phyloP scores from a whole-genome alignment of 2,329 filamentous ascomycete genomes.

The Emmonsiellopsis sp. region DNA sequence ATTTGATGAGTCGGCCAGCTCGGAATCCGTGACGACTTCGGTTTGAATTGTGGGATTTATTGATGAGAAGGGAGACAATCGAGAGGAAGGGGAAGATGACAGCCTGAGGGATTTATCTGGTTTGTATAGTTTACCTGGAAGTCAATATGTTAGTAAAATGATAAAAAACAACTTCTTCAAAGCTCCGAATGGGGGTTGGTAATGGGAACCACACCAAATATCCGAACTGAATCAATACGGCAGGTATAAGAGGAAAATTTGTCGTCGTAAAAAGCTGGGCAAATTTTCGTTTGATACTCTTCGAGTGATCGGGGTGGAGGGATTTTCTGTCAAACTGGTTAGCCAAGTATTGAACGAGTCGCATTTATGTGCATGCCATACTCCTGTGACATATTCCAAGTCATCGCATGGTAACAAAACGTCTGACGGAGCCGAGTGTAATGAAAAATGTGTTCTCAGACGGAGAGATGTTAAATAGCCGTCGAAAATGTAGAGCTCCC shows the following conservation, averaged over 20 bases:
- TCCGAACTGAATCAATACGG: constrained; percentile 1
- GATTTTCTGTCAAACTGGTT: not conserved
- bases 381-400: constrained; percentile 3
- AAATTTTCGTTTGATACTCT: constrained; percentile 1
- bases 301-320: not conserved
- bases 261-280: not conserved
- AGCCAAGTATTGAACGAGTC: too few relatives aligned
- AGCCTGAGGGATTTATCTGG: not conserved
- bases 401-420: constrained; percentile 3
- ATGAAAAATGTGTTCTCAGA: not conserved
- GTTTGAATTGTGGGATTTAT: not conserved
- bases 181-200: not conserved
- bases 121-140: not conserved
- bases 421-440: constrained; percentile 1
- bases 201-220: not conserved
- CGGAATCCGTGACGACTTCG: not conserved
- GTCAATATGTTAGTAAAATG: not conserved
- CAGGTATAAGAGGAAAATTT: constrained; percentile 3
- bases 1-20: not conserved
- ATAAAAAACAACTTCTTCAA: too few relatives aligned
- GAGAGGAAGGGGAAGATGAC: not conserved
- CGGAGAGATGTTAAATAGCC: constrained; percentile 1
- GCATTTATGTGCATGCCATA: not conserved
- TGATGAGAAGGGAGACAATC: not conserved
- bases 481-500: constrained; percentile 6